Evolutionary conservation across 2,329 filamentous ascomycete genomes (phyloP).

Genomic region (Dactylellina sp.): DNA sequence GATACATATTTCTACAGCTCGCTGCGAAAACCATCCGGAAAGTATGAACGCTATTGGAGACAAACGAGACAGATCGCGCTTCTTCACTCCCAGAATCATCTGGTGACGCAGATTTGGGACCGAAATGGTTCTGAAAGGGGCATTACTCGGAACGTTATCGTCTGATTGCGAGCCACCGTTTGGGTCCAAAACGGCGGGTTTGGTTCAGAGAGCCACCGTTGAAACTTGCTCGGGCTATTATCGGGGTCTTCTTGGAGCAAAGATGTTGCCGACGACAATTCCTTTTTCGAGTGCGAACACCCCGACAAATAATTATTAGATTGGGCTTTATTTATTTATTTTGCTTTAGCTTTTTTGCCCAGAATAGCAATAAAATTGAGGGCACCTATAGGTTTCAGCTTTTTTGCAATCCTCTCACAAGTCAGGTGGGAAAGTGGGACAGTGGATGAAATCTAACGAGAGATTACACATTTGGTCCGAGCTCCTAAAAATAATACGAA

Average conservation of each 20-base stretch:
- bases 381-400: conserved; percentile 11
- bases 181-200: neutral
- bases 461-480: conserved; percentile 25
- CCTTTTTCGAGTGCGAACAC: no score
- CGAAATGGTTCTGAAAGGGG: conserved; percentile 46
- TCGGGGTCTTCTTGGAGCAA: conserved; percentile 41
- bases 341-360: conserved; percentile 14
- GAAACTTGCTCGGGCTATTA: conserved; percentile 46
- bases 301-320: no score
- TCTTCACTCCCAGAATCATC: conserved; percentile 11
- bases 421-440: conserved; percentile 36
- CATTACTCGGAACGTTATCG: conserved; percentile 56
- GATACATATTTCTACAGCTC: conserved; percentile 40
- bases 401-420: conserved; percentile 33
- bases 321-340: neutral
- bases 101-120: conserved; percentile 20
- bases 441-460: conserved; percentile 15
- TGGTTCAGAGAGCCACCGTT: neutral
- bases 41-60: conserved; percentile 10
- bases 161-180: conserved; percentile 28
- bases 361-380: conserved; percentile 13
- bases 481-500: conserved; percentile 43
- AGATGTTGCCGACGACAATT: conserved; percentile 49
- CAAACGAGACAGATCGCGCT: conserved; percentile 8
- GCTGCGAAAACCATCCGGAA: conserved; percentile 47